These are phyloP conservation scores for Blastomyces parvus DNA, from an alignment of 2,329 filamentous ascomycete genomes.

Conservation along the genomic window DNA sequence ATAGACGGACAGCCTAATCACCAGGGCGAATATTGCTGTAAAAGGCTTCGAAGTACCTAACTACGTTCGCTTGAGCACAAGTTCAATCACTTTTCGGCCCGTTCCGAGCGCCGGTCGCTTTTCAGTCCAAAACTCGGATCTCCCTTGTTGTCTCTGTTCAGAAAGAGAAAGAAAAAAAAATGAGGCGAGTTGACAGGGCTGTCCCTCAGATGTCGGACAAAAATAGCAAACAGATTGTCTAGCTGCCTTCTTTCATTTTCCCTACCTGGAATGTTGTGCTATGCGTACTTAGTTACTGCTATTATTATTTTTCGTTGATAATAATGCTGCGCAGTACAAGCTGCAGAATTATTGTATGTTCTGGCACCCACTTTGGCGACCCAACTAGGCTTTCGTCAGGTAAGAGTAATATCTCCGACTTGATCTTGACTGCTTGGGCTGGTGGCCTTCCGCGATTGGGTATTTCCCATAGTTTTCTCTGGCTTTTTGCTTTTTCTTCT, in stretches of 20 bases:
- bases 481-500: background rate
- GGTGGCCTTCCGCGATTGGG: background rate
- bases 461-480: background rate
- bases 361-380: slow-evolving; percentile 3
- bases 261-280: background rate
- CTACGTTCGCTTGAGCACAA: background rate
- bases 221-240: background rate
- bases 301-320: background rate
- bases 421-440: slow-evolving; percentile 2
- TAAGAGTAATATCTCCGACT: background rate
- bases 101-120: slow-evolving; percentile 9
- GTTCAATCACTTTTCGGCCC: slow-evolving; percentile 12
- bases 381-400: slow-evolving; percentile 1
- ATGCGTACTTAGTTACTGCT: background rate
- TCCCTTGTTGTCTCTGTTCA: slow-evolving; percentile 19
- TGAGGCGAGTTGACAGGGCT: slow-evolving; percentile 7
- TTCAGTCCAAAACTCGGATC: background rate
- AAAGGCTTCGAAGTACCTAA: slow-evolving; percentile 3
- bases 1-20: background rate
- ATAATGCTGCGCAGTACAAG: background rate
- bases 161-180: background rate
- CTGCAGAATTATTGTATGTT: too few species aligned
- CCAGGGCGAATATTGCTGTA: background rate
- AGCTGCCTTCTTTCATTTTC: slow-evolving; percentile 1
- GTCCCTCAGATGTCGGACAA: background rate